Evolutionary conservation across 139 green algal species (phyloP).

Genomic region (Chlamydomonas eustigma): DNA sequence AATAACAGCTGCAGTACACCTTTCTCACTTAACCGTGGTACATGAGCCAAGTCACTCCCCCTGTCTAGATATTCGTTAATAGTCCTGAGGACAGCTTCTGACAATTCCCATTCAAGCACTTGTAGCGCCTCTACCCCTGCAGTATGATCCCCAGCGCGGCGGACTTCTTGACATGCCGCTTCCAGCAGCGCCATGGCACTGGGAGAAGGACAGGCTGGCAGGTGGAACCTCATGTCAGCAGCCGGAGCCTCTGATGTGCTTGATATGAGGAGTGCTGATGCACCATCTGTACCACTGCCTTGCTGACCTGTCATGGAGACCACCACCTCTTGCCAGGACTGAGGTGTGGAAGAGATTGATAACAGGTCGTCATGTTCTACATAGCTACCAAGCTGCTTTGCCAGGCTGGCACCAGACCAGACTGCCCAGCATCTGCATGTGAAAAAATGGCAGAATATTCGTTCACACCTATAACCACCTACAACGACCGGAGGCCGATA

Average conservation of each 20-base stretch:
- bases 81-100: slow-evolving; percentile 21
- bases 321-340: slow-evolving; percentile 51
- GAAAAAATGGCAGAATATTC: too few species aligned
- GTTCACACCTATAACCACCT: too few species aligned
- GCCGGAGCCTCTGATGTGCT: slow-evolving; percentile 10
- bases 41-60: neutral
- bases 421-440: neutral
- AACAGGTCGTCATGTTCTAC: slow-evolving; percentile 48
- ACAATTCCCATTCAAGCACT: slow-evolving; percentile 70
- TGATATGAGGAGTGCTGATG: slow-evolving; percentile 1
- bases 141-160: slow-evolving; percentile 59
- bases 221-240: slow-evolving; percentile 78
- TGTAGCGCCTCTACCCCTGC: slow-evolving; percentile 28
- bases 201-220: slow-evolving; percentile 69
- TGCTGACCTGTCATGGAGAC: neutral
- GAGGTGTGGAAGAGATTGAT: slow-evolving; percentile 26
- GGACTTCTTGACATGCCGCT: slow-evolving; percentile 47
- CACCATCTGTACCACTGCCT: neutral
- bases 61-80: slow-evolving; percentile 21
- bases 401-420: slow-evolving; percentile 61
- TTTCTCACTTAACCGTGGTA: slow-evolving; percentile 30
- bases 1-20: slow-evolving; percentile 90
- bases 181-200: slow-evolving; percentile 52
- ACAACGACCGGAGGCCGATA: too few species aligned
- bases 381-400: slow-evolving; percentile 26